Conservation (phyloP, 2,329 filamentous ascomycete species). For the Zymoseptoria pseudotritici region DNA sequence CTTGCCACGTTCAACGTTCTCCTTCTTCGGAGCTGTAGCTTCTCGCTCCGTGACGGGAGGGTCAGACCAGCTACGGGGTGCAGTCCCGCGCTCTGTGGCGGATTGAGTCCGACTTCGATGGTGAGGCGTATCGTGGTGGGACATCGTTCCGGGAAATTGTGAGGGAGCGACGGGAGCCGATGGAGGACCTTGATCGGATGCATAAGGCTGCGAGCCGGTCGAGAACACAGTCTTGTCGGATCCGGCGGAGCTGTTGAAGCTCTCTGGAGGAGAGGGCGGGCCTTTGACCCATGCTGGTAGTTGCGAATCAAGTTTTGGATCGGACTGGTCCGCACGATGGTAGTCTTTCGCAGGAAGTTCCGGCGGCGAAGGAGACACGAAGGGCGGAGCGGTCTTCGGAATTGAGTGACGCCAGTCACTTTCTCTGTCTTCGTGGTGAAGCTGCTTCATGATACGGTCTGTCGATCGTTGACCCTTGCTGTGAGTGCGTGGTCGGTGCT, state of each 20-base stretch:
- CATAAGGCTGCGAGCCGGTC: neutral
- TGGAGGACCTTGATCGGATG: neutral
- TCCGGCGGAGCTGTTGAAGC: neutral
- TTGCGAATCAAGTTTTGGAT: conserved; percentile 3
- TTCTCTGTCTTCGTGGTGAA: neutral
- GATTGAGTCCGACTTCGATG: neutral
- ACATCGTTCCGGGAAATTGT: conserved; percentile 1
- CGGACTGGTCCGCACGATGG: conserved; percentile 4
- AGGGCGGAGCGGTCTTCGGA: neutral
- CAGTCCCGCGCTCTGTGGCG: neutral
- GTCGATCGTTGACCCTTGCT: neutral
- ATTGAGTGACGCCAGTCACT: neutral
- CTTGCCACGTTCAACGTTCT: neutral
- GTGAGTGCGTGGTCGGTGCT: neutral
- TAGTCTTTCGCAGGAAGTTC: conserved; percentile 1
- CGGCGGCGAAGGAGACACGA: neutral
- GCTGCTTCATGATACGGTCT: neutral
- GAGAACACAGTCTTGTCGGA: neutral
- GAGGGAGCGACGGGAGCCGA: too few species aligned
- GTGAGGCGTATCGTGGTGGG: neutral
- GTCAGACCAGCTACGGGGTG: neutral
- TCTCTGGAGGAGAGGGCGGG: conserved; percentile 15
- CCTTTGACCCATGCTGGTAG: conserved; percentile 6
- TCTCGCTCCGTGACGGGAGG: neutral
- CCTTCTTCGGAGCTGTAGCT: neutral